Base-by-base conservation (phyloP, 225 moss, liverwort and hornwort genomes). In the Marchantia polymorpha region DNA sequence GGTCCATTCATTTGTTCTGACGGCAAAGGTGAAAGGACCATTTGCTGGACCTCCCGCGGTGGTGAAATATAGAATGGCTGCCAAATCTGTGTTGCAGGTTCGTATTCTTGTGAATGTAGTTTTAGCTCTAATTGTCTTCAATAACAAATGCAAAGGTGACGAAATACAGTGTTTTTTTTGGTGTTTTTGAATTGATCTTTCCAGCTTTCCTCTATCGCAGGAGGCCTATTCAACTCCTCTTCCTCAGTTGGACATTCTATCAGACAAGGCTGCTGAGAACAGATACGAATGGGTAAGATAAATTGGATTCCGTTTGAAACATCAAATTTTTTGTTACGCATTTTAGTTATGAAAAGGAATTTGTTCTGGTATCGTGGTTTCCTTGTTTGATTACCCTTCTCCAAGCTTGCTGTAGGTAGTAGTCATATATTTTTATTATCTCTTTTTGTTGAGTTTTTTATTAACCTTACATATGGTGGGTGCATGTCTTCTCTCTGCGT, bases 151-250 rank as follows among this genome's bases (percentile, higher is more conserved):
- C 71, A 30, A 71, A 29, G 39, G 39, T 39, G 39, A 39, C 39
- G 39, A 39, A 39, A 39, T 2, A 39, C 39, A 39, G 3, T 2
- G 39, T 39, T 39, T 39, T 39, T 39, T 39, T 39, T 8, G 55
- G 56, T 12, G 19, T 13, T 56, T 12, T 19, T 56, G 56, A 56
- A 39, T 39, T 56, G 14, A 56, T 56, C 19, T 2, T 39, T 39
- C 39, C 39, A 39, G 39, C n/a, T 78, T 54, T 54, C 27, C 22
- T 20, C 10, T 67, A 31, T 49, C 30, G 19, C 80, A 91, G 89
- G 89, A 91, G 68, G 89, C 87, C 16, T 88, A 84, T 77, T 91
- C 91, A 0, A 91, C 91, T 66, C 87, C 89, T 22, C 72, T 91
- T 30, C 82, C 87, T 73, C 84, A 82, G 51, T 79, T 89, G 61